Evolutionary conservation across 1,284 basidiomycete genomes (phyloP), one percentile per base, ranked within the genome.

Genomic region (Ganoderma lingzhi): DNA sequence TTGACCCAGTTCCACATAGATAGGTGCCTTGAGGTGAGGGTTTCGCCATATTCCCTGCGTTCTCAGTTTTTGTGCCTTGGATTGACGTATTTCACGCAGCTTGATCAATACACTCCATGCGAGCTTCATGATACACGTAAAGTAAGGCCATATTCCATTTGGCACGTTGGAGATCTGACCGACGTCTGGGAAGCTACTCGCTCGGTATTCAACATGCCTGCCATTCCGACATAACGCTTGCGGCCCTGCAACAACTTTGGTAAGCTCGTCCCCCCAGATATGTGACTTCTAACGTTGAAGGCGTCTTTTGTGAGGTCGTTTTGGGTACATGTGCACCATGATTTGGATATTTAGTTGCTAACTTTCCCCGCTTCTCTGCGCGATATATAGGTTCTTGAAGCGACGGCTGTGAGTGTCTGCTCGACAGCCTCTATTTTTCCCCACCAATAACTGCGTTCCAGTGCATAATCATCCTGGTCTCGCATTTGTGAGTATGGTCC

Each of bases 21-120:
- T 66, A 14, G 59, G 35, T 32, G 32, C 42, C 23, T 19, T 66
- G 28, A 15, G 48, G 64, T 53, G 45, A 51, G 45, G 23, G 48
- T n/a, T 51, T 28, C 12, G 3, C 23, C 12, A 5, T 12, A 28
- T 1, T 14, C 28, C 48, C 6, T 28, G 2, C 23, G 48, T 28
- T 23, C 10, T 14, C 48, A 8, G 23, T 28, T 9, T 14, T 14
- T 12, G 23, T 23, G 48, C 23, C 2, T 19, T 15, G 53, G 17
- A 5, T 9, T 19, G 6, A 56, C 14, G 6, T 56, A 1, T 32
- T 32, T 10, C 17, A 32, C n/a, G 6, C 63, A 65, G 64, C 14
- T 9, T 42, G 14, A 30, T 61, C 42, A 39, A 60, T 23, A 39
- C 58, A 12, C 15, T 66, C 3, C 64, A 66, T 37, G 37, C 23